Conservation (phyloP, 768 basidiomycete species). For the Boletellus ananas region DNA sequence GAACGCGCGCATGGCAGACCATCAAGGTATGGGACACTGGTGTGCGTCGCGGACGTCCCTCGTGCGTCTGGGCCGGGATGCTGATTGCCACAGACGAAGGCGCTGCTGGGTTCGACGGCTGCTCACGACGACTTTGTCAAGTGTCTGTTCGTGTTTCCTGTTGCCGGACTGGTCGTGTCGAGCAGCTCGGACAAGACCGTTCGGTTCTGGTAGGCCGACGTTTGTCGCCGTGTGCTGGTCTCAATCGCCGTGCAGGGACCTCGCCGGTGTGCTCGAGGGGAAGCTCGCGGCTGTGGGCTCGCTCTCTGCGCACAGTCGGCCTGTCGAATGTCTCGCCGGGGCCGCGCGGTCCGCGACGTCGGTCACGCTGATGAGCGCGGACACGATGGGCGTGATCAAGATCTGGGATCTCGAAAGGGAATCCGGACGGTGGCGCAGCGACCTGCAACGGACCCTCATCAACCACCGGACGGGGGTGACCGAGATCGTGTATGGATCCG, state of each 20-base stretch:
- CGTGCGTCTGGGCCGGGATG: background rate
- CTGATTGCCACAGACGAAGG: slow-evolving; percentile 53
- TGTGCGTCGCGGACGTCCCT: slow-evolving; percentile 38
- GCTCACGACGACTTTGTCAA: slow-evolving; percentile 94
- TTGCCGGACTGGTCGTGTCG: slow-evolving; percentile 67
- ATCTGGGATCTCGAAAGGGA: slow-evolving; percentile 65
- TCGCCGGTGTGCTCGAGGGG: slow-evolving; percentile 42
- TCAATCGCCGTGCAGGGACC: slow-evolving; percentile 50
- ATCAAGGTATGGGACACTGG: slow-evolving; percentile 83
- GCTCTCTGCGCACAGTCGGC: slow-evolving; percentile 82
- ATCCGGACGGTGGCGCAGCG: slow-evolving; percentile 46
- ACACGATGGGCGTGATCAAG: slow-evolving; percentile 89
- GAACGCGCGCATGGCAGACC: slow-evolving; percentile 44
- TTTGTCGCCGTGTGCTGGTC: background rate
- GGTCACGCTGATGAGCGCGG: slow-evolving; percentile 71
- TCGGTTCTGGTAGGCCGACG: slow-evolving; percentile 68
- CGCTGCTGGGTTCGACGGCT: slow-evolving; percentile 62
- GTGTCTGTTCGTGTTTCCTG: slow-evolving; percentile 66
- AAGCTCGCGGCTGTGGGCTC: slow-evolving; percentile 55
- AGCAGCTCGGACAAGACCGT: slow-evolving; percentile 88
- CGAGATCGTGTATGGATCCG: slow-evolving; percentile 62
- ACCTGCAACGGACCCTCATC: slow-evolving; percentile 50
- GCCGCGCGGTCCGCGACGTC: slow-evolving; percentile 41
- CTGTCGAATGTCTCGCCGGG: slow-evolving; percentile 77
- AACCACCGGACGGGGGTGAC: slow-evolving; percentile 84